These are phyloP conservation scores for Colletotrichum filicis DNA, from an alignment of 2,329 filamentous ascomycete species.

Conservation along the genomic window DNA sequence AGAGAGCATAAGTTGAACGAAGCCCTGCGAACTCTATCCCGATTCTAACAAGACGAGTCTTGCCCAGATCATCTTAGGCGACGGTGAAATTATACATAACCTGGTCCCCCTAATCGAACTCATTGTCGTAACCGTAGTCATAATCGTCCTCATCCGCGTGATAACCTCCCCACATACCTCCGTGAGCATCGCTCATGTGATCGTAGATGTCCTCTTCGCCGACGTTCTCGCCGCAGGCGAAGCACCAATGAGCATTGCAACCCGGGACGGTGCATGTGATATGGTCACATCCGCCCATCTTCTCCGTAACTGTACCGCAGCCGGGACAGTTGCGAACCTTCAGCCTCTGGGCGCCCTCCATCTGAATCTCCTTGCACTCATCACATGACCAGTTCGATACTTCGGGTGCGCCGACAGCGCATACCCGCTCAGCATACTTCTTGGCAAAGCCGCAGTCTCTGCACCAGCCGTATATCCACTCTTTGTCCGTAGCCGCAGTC, in stretches of 20 bases:
- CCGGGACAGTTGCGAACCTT: conserved; percentile 44
- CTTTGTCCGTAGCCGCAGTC: conserved; percentile 52
- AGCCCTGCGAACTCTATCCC: too few species aligned
- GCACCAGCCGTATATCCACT: conserved; percentile 63
- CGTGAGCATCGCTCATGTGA: conserved; percentile 49
- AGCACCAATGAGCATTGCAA: conserved; percentile 53
- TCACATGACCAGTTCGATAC: conserved; percentile 54
- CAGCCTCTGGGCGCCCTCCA: conserved; percentile 4
- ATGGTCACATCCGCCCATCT: conserved; percentile 51
- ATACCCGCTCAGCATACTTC: conserved; percentile 54
- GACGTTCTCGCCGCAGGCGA: conserved; percentile 47
- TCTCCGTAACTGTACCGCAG: conserved; percentile 50
- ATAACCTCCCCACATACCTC: conserved; percentile 40
- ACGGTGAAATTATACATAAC: not conserved
- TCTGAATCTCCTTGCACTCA: conserved; percentile 42
- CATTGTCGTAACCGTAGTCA: not conserved
- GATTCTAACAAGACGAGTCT: too few species aligned
- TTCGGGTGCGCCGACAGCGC: conserved; percentile 53
- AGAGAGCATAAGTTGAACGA: too few species aligned
- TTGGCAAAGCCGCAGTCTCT: conserved; percentile 52
- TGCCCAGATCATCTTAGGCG: not conserved
- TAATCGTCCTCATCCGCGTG: conserved; percentile 23
- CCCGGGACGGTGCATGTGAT: conserved; percentile 46
- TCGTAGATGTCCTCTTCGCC: conserved; percentile 45
- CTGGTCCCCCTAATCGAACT: not conserved